Conservation (phyloP, 176 grass and related monocot species). For the Hordeum vulgare region MorexV3_pseudomolecules_assembly NC_058521.1:526691832-526692331, state of each 20-base stretch:
- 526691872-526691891: constrained; percentile 77
- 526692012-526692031: too few species aligned
- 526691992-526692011: too few species aligned
- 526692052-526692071: too few species aligned
- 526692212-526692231: constrained; percentile 79
- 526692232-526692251: constrained; percentile 83
- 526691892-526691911: constrained; percentile 4
- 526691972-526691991: too few species aligned
- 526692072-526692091: not conserved
- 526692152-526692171: not conserved
- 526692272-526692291: constrained; percentile 58
- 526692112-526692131: constrained; percentile 16
- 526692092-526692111: not conserved
- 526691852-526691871: constrained; percentile 69
- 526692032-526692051: too few species aligned
- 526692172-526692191: constrained; percentile 4
- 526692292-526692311: constrained; percentile 5
- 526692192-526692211: constrained; percentile 45
- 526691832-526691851: constrained; percentile 87
- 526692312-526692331: not conserved
- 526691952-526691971: not conserved
- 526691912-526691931: not conserved
- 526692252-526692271: constrained; percentile 93
- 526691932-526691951: not conserved
- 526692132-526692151: not conserved